Conservation (phyloP, 1,139 yeast genomes). For the Lizanozyma gosingica region DNA sequence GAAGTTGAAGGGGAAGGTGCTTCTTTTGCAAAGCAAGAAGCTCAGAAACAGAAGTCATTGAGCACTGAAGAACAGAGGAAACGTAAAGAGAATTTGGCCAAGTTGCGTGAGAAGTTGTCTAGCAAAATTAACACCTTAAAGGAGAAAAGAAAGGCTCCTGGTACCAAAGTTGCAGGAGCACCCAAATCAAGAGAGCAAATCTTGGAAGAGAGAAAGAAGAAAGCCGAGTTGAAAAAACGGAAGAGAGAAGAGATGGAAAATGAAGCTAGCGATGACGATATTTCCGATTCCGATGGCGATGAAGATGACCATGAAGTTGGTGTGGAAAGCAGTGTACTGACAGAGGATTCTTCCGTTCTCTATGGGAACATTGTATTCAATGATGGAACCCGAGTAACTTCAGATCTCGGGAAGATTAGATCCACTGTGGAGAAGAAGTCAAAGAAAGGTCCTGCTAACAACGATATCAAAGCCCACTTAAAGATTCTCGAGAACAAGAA, state of each 20-base stretch:
- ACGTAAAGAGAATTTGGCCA: slow-evolving; percentile 49
- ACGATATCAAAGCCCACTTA: slow-evolving; percentile 79
- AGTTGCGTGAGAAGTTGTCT: slow-evolving; percentile 64
- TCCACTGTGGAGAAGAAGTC: slow-evolving; percentile 39
- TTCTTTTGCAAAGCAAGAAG: slow-evolving; percentile 9
- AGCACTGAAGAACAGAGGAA: slow-evolving; percentile 40
- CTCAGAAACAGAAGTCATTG: slow-evolving; percentile 19
- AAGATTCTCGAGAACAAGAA: slow-evolving; percentile 67
- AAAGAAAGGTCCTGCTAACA: slow-evolving; percentile 77
- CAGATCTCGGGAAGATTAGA: slow-evolving; percentile 60
- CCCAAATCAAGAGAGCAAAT: slow-evolving; percentile 75
- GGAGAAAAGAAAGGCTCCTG: slow-evolving; percentile 88
- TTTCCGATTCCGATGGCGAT: slow-evolving; percentile 27
- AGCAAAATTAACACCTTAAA: slow-evolving; percentile 60
- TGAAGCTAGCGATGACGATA: slow-evolving; percentile 26
- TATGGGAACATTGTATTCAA: slow-evolving; percentile 78
- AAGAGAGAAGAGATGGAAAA: slow-evolving; percentile 28
- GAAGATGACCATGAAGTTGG: slow-evolving; percentile 22
- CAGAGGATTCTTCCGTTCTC: slow-evolving; percentile 33
- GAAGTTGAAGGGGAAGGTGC: slow-evolving; percentile 27
- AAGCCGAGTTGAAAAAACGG: slow-evolving; percentile 34
- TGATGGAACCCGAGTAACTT: slow-evolving; percentile 76
- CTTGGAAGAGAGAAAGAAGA: slow-evolving; percentile 45
- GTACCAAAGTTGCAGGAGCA: slow-evolving; percentile 70
- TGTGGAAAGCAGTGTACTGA: slow-evolving; percentile 18